Conservation (phyloP, 441 rosid species). For the Capsella rubella region DNA sequence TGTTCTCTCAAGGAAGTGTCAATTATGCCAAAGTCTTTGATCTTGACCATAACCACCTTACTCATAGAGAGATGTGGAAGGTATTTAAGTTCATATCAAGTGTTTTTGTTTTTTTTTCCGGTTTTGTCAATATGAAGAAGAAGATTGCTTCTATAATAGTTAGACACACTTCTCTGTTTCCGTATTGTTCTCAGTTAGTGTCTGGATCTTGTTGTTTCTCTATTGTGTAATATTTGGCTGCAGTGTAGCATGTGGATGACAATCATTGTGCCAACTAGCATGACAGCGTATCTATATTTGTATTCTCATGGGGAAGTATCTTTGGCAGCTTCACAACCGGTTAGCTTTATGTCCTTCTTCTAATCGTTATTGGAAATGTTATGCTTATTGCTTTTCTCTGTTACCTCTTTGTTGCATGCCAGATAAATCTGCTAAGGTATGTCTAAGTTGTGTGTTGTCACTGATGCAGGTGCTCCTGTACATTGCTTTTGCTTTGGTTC, state of each 20-base stretch:
- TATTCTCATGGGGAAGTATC: slow-evolving; percentile 85
- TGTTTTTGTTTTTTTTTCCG: not conserved
- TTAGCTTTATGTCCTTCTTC: slow-evolving; percentile 39
- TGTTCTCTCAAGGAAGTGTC: slow-evolving; percentile 69
- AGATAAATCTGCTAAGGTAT: not conserved
- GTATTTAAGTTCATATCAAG: slow-evolving; percentile 35
- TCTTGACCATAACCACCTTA: slow-evolving; percentile 72
- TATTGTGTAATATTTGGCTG: slow-evolving; percentile 41
- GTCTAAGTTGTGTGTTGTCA: slow-evolving; percentile 23
- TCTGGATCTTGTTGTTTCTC: slow-evolving; percentile 24
- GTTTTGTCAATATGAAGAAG: not conserved
- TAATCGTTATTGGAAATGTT: not conserved
- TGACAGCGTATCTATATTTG: slow-evolving; percentile 79
- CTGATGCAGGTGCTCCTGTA: slow-evolving; percentile 67
- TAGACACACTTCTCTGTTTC: not conserved
- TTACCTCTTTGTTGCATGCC: slow-evolving; percentile 33
- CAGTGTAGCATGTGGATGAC: slow-evolving; percentile 90
- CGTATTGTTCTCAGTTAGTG: slow-evolving; percentile 19
- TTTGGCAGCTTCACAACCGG: slow-evolving; percentile 85
- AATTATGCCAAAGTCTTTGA: slow-evolving; percentile 68
- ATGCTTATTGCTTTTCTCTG: slow-evolving; percentile 4
- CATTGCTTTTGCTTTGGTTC: slow-evolving; percentile 63
- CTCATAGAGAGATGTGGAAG: slow-evolving; percentile 74
- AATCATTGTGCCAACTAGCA: slow-evolving; percentile 75
- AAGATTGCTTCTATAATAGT: not conserved